Evolutionary conservation across 2,329 filamentous ascomycete genomes (phyloP).

Genomic region (Phyllosticta ampelicida): DNA sequence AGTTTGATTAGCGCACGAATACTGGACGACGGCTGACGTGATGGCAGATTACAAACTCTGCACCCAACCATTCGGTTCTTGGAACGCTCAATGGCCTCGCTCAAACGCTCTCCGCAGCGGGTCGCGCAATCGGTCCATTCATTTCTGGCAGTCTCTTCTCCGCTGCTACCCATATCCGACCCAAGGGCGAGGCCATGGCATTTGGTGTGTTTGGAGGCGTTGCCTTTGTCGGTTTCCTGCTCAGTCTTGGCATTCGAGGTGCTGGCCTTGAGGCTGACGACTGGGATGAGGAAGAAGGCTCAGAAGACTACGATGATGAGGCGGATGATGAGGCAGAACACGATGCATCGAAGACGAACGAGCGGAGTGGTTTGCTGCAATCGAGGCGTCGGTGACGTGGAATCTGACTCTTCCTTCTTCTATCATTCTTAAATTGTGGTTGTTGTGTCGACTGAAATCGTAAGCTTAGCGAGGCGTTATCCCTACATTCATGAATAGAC

Average conservation of each 20-base stretch:
- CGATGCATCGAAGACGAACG: constrained; percentile 12
- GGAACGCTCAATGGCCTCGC: constrained; percentile 89
- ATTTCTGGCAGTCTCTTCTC: constrained; percentile 81
- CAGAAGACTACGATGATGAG: constrained; percentile 34
- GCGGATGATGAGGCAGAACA: constrained; percentile 21
- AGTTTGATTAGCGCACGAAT: constrained; percentile 21
- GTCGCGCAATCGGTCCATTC: constrained; percentile 79
- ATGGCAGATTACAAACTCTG: constrained; percentile 78
- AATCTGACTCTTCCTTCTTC: neutral
- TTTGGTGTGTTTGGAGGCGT: constrained; percentile 85
- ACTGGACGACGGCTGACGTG: constrained; percentile 7
- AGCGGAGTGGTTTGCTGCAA: neutral
- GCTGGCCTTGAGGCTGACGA: constrained; percentile 48
- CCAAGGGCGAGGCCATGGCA: constrained; percentile 72
- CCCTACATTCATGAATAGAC: neutral
- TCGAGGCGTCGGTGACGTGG: neutral
- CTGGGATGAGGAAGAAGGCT: constrained; percentile 35
- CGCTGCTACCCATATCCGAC: constrained; percentile 58
- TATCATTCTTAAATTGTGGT: neutral
- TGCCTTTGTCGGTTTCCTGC: constrained; percentile 65
- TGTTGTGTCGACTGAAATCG: neutral
- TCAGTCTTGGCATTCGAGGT: constrained; percentile 68
- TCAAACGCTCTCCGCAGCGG: constrained; percentile 84
- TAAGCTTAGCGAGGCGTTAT: neutral
- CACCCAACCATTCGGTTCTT: constrained; percentile 72